These are phyloP conservation scores for Tolypocladium ovalisporum DNA, from an alignment of 2,329 filamentous ascomycete genomes.

Conservation along the genomic window DNA sequence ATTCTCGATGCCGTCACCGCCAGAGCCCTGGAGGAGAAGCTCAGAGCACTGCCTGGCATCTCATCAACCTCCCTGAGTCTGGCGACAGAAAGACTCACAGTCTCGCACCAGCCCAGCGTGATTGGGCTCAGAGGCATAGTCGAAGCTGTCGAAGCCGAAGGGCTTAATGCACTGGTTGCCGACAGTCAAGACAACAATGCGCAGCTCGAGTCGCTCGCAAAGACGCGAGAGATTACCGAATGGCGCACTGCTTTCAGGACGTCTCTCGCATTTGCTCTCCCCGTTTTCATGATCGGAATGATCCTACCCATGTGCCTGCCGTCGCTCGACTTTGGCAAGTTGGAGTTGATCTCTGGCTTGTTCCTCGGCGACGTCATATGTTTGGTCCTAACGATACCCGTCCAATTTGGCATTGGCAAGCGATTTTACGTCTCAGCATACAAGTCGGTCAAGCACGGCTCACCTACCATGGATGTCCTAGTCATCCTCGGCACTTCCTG, in stretches of 20 bases:
- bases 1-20: slow-evolving; percentile 62
- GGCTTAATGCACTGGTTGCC: slow-evolving; percentile 80
- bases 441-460: slow-evolving; percentile 80
- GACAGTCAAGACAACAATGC: slow-evolving; percentile 95
- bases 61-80: slow-evolving; percentile 63
- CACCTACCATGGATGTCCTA: slow-evolving; percentile 95
- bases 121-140: slow-evolving; percentile 77
- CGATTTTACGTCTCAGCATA: slow-evolving; percentile 92
- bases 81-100: slow-evolving; percentile 59
- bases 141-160: slow-evolving; percentile 67
- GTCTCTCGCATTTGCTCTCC: slow-evolving; percentile 72
- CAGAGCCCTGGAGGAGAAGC: slow-evolving; percentile 54
- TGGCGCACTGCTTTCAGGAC: slow-evolving; percentile 75
- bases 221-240: slow-evolving; percentile 91
- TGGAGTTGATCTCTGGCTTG: slow-evolving; percentile 59
- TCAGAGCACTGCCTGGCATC: slow-evolving; percentile 60
- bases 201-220: slow-evolving; percentile 88
- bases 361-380: slow-evolving; percentile 85
- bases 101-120: slow-evolving; percentile 60
- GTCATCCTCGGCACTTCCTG: slow-evolving; percentile 89
- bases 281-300: slow-evolving; percentile 91
- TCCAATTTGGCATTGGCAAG: slow-evolving; percentile 93
- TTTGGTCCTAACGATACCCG: slow-evolving; percentile 73
- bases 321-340: slow-evolving; percentile 62
- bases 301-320: slow-evolving; percentile 78